phyloP scores from a whole-genome alignment of 139 green algal species.

The Micractinium conductrix region DNA sequence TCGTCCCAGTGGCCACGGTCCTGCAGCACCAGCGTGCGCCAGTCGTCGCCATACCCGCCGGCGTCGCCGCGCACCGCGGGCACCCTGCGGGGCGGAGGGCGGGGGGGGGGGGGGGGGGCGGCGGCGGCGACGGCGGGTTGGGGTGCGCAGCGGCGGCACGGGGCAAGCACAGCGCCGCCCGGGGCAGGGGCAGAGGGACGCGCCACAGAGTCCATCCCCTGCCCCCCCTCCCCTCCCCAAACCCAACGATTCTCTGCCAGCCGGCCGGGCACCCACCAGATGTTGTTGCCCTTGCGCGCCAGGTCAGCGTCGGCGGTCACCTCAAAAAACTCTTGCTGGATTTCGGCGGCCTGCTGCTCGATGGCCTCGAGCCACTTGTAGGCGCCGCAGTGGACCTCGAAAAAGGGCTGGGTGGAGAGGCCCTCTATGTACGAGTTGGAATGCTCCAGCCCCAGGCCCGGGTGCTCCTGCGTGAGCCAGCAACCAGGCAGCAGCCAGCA shows the following conservation, averaged over 20 bases:
- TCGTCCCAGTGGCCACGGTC: slow-evolving; percentile 53
- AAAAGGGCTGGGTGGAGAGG: slow-evolving; percentile 41
- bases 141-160: too few relatives aligned
- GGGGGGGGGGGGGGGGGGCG: too few relatives aligned
- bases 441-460: slow-evolving; percentile 37
- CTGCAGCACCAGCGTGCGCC: slow-evolving; percentile 63
- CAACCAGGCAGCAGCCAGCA: too few relatives aligned
- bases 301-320: slow-evolving; percentile 39
- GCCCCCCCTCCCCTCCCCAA: too few relatives aligned
- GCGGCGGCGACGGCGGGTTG: too few relatives aligned
- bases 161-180: too few relatives aligned
- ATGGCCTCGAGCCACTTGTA: slow-evolving; percentile 45
- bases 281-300: slow-evolving; percentile 37
- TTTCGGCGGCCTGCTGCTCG: slow-evolving; percentile 15
- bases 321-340: slow-evolving; percentile 39
- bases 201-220: too few relatives aligned
- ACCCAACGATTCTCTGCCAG: too few relatives aligned
- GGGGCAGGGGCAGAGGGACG: too few relatives aligned
- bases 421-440: slow-evolving; percentile 45
- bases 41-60: slow-evolving; percentile 55
- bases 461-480: not conserved
- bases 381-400: slow-evolving; percentile 9
- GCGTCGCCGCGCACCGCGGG: slow-evolving; percentile 52
- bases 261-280: too few relatives aligned
- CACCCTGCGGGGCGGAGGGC: too few relatives aligned